Percentiles rank a stretch among this genome's conserved stretches.
Evolutionary conservation across 106 monocot species (phyloP).

Genomic region (Allium cepa): DNA sequence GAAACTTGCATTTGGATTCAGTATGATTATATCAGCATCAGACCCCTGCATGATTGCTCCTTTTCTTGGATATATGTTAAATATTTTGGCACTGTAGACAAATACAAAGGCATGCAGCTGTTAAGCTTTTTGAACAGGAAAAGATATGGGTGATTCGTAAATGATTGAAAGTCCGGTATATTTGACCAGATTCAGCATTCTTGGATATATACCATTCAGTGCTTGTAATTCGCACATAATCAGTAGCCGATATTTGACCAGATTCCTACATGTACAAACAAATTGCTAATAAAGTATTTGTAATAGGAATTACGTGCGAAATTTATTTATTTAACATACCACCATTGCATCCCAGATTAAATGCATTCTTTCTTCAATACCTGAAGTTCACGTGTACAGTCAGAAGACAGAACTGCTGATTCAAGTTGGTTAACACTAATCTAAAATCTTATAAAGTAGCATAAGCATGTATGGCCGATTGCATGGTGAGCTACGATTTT

Average conservation of each 20-base stretch:
- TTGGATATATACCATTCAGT: slow-evolving; percentile 81
- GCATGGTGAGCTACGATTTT: too few relatives aligned
- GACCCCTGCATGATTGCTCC: slow-evolving; percentile 92
- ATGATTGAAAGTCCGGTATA: neutral
- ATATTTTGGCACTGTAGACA: slow-evolving; percentile 77
- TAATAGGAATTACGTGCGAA: neutral
- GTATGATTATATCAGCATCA: slow-evolving; percentile 94
- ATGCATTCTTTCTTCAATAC: slow-evolving; percentile 99
- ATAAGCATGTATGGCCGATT: too few relatives aligned
- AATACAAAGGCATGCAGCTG: neutral
- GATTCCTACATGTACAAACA: slow-evolving; percentile 56
- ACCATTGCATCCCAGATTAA: slow-evolving; percentile 94
- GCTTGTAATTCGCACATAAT: slow-evolving; percentile 93
- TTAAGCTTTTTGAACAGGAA: neutral
- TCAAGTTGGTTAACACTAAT: too few relatives aligned
- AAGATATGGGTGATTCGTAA: neutral
- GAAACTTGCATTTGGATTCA: slow-evolving; percentile 83
- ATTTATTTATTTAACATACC: slow-evolving; percentile 36
- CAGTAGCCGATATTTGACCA: slow-evolving; percentile 76
- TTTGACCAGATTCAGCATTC: too few relatives aligned
- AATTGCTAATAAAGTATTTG: neutral
- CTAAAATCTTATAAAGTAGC: too few relatives aligned
- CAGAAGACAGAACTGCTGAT: neutral
- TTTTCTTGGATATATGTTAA: slow-evolving; percentile 95
- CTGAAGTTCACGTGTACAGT: slow-evolving; percentile 23